Percentiles rank a stretch among this genome's conserved stretches.
phyloP scores from a whole-genome alignment of 805 yeast genomes.

The Schizosaccharomyces lindneri region DNA sequence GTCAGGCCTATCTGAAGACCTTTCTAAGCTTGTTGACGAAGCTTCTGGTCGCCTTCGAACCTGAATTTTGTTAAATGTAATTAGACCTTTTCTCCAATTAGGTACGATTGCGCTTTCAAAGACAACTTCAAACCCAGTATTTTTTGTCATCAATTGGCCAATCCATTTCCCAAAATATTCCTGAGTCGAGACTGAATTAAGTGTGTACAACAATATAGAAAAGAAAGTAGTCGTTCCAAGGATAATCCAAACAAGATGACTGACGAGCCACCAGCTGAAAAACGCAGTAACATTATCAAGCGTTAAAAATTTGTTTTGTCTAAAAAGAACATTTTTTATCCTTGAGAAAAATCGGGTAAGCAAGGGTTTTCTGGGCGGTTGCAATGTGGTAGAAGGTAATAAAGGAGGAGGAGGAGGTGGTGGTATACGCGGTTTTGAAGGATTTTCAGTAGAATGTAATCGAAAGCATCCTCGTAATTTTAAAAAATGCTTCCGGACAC shows the following conservation, averaged over 20 bases:
- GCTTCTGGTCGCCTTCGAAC: constrained; percentile 63
- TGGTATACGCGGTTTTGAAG: too few species aligned
- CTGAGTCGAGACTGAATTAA: constrained; percentile 71
- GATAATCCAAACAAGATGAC: constrained; percentile 54
- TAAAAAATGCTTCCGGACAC: too few species aligned
- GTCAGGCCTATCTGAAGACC: background rate
- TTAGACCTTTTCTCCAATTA: constrained; percentile 71
- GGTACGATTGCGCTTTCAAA: constrained; percentile 90
- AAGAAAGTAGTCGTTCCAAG: constrained; percentile 84
- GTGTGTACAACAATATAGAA: constrained; percentile 47
- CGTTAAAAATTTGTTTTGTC: background rate
- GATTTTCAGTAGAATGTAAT: too few species aligned
- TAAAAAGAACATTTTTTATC: background rate
- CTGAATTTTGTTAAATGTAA: constrained; percentile 60
- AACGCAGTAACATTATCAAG: constrained; percentile 82
- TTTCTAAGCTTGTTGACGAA: background rate
- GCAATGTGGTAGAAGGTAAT: too few species aligned
- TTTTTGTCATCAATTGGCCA: constrained; percentile 64
- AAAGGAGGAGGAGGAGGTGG: too few species aligned
- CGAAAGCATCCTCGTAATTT: too few species aligned
- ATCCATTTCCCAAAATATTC: constrained; percentile 60
- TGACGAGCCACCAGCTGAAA: constrained; percentile 75
- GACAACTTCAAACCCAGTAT: constrained; percentile 57
- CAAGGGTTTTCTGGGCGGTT: background rate
- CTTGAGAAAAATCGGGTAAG: background rate